These are phyloP conservation scores for Trichoderma cornu-damae DNA, from an alignment of 2,329 filamentous ascomycete genomes.

Conservation along the genomic window DNA sequence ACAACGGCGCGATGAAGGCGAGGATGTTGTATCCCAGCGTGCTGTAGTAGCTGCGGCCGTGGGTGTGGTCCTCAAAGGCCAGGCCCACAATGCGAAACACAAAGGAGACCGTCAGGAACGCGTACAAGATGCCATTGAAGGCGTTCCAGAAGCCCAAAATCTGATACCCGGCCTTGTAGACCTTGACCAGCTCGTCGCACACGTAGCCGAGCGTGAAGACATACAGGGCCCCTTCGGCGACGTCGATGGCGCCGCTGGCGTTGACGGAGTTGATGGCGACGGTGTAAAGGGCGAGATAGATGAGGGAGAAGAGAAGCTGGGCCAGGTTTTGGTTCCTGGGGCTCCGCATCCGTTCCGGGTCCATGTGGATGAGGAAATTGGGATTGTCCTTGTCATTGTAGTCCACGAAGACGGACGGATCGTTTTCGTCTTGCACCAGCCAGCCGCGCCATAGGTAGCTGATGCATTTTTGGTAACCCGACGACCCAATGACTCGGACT, in stretches of 20 bases:
- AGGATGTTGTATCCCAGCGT: conserved; percentile 88
- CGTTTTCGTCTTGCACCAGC: conserved; percentile 92
- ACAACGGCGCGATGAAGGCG: conserved; percentile 90
- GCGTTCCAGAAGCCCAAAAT: conserved; percentile 97
- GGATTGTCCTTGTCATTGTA: conserved; percentile 78
- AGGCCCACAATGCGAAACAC: conserved; percentile 74
- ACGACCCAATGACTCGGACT: conserved; percentile 79
- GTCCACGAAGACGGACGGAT: conserved; percentile 82
- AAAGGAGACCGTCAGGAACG: conserved; percentile 72
- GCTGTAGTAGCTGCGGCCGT: conserved; percentile 59
- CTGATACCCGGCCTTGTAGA: conserved; percentile 88
- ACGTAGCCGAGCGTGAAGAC: conserved; percentile 88
- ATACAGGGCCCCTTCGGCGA: conserved; percentile 79
- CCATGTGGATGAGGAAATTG: conserved; percentile 73
- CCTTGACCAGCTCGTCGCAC: conserved; percentile 79
- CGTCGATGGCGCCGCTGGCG: conserved; percentile 72
- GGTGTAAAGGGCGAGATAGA: conserved; percentile 83
- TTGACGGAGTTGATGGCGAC: conserved; percentile 94
- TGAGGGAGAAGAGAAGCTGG: conserved; percentile 75
- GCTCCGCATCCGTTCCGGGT: conserved; percentile 90
- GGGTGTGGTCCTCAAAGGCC: conserved; percentile 47
- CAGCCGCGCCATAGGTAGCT: conserved; percentile 90
- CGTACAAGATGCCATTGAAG: conserved; percentile 82
- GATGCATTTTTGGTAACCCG: conserved; percentile 94
- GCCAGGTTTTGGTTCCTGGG: conserved; percentile 89